phyloP scores from a whole-genome alignment of 164 flowering plant species.

The Saururus chinensis region DNA sequence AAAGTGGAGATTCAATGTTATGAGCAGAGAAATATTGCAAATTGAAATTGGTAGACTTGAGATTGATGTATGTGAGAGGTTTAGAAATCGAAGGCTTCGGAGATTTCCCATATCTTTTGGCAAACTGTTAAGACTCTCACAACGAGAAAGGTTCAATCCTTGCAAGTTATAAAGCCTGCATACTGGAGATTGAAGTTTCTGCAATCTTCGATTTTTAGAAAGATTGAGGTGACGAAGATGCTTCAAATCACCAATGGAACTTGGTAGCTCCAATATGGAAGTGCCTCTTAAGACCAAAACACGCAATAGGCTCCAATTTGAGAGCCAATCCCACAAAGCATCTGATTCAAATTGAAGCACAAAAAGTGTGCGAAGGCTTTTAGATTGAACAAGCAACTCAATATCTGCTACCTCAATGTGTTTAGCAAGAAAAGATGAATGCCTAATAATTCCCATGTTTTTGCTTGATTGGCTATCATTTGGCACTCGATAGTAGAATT shows the following conservation, averaged over 20 bases:
- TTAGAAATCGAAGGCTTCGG: background rate
- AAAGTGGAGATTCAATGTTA: background rate
- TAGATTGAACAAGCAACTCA: background rate
- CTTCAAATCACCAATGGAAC: constrained; percentile 3
- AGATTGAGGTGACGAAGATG: constrained; percentile 3
- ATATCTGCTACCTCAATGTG: background rate
- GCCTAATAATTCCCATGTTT: background rate
- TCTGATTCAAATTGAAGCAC: background rate
- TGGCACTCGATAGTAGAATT: background rate
- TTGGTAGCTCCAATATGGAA: background rate
- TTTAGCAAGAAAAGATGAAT: background rate
- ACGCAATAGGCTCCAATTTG: background rate
- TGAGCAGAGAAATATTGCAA: background rate
- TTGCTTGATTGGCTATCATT: background rate
- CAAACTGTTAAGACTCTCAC: background rate
- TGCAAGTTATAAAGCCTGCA: constrained; percentile 1
- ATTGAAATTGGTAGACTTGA: background rate
- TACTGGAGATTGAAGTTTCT: background rate
- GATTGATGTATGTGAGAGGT: background rate
- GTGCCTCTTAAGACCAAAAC: background rate
- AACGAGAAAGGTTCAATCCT: background rate
- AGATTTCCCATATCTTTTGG: background rate
- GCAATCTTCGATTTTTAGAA: background rate
- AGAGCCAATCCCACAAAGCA: background rate
- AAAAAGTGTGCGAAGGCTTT: background rate